Conservation (phyloP, 371 early-diverging fungal species). For the Mycotypha africana region DNA sequence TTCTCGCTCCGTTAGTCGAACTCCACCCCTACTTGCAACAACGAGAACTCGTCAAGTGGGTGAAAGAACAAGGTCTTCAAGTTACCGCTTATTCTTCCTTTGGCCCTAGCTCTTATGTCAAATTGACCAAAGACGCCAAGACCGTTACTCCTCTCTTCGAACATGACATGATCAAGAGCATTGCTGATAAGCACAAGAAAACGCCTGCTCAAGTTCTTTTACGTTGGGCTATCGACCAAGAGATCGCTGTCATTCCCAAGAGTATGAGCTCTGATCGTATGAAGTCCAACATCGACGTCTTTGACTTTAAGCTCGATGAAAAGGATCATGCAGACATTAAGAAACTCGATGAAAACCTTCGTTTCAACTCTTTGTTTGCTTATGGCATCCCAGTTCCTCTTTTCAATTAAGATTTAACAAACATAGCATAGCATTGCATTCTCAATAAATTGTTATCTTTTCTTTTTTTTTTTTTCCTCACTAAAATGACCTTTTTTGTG, state of each 20-base stretch:
- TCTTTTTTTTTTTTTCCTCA: too few relatives aligned
- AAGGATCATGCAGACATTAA: constrained; percentile 21
- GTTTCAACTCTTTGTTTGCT: constrained; percentile 19
- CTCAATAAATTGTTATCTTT: too few relatives aligned
- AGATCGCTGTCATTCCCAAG: constrained; percentile 61
- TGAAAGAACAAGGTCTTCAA: constrained; percentile 17
- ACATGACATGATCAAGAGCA: constrained; percentile 16
- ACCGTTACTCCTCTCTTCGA: constrained; percentile 5
- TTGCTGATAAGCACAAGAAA: constrained; percentile 7
- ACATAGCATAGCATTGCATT: too few relatives aligned
- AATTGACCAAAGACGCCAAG: constrained; percentile 37
- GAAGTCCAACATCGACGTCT: constrained; percentile 22
- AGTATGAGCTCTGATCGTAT: constrained; percentile 40
- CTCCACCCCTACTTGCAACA: constrained; percentile 56
- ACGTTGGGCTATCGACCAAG: constrained; percentile 49
- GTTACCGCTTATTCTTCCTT: constrained; percentile 56
- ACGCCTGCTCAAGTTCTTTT: constrained; percentile 22
- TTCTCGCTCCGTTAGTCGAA: too few relatives aligned
- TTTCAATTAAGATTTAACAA: constrained; percentile 14
- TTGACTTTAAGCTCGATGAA: constrained; percentile 17
- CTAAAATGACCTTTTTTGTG: too few relatives aligned
- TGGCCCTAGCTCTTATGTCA: constrained; percentile 47
- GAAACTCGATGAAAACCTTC: constrained; percentile 16
- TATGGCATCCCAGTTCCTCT: constrained; percentile 28
- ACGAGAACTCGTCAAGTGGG: background rate